phyloP scores from a whole-genome alignment of 331 rosid genomes.

The Malus hybrid region DNA sequence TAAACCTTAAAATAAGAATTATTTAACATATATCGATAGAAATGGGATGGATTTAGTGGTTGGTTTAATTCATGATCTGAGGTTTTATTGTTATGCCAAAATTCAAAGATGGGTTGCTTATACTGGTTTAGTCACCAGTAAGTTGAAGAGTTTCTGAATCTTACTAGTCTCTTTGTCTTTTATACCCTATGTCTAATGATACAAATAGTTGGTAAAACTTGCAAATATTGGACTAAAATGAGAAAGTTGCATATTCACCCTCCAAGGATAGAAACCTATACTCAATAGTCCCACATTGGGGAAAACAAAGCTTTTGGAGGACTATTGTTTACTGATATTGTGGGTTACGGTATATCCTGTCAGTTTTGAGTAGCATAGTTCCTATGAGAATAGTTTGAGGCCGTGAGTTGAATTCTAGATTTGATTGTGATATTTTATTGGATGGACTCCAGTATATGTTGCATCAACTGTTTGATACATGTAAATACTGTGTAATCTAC shows the following conservation, averaged over 20 bases:
- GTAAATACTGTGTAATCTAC: not conserved
- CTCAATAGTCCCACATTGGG: not conserved
- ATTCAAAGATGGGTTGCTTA: not conserved
- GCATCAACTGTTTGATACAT: not conserved
- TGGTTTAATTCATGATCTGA: not conserved
- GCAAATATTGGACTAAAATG: not conserved
- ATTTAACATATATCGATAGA: not conserved
- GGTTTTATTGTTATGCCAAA: not conserved
- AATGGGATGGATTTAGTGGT: not conserved
- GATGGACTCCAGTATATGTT: not conserved
- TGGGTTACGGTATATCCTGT: not conserved
- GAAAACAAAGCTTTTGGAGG: not conserved
- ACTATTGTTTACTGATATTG: not conserved
- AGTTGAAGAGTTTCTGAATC: not conserved
- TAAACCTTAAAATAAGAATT: not conserved
- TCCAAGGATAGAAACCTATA: not conserved
- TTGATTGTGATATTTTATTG: not conserved
- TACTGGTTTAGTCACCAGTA: not conserved
- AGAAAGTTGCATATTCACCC: not conserved
- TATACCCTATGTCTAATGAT: not conserved
- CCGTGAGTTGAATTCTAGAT: not conserved
- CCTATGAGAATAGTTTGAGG: not conserved
- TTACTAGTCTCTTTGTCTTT: not conserved
- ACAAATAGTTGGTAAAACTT: not conserved
- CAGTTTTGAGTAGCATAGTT: not conserved